Evolutionary conservation across 805 yeast species (phyloP).

Genomic region (Tetrapisispora iriomotensis): DNA sequence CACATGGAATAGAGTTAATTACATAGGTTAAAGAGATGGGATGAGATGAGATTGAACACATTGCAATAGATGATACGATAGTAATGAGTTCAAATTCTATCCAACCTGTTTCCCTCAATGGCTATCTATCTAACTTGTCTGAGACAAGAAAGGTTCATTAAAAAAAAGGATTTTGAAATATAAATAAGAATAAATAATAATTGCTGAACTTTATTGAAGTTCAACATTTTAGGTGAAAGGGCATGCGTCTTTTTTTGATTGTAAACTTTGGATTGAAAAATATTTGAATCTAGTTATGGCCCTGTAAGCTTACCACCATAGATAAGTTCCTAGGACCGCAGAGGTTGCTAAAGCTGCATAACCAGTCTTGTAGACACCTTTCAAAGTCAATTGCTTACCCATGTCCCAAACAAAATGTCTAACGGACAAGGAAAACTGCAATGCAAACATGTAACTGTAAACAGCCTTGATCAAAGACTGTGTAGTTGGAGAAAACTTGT

Average conservation of each 20-base stretch:
- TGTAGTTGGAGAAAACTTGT: conserved; percentile 52
- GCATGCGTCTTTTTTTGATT: too few relatives aligned
- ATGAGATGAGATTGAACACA: too few relatives aligned
- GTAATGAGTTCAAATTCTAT: too few relatives aligned
- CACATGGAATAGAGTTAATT: too few relatives aligned
- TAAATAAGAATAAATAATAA: background rate
- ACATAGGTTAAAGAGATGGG: too few relatives aligned
- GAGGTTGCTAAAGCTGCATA: conserved; percentile 66
- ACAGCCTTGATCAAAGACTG: conserved; percentile 59
- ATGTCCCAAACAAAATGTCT: conserved; percentile 94
- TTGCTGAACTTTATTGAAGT: too few relatives aligned
- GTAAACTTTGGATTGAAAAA: too few relatives aligned
- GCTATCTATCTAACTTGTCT: too few relatives aligned
- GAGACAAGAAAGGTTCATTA: too few relatives aligned
- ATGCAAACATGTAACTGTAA: conserved; percentile 75
- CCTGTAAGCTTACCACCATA: conserved; percentile 29
- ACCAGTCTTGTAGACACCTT: conserved; percentile 91
- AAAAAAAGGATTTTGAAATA: background rate
- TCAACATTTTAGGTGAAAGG: too few relatives aligned
- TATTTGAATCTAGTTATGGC: background rate
- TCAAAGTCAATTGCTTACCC: conserved; percentile 66
- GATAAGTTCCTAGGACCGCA: conserved; percentile 46
- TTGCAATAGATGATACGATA: too few relatives aligned
- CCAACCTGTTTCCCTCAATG: too few relatives aligned
- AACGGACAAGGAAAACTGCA: conserved; percentile 77